phyloP scores from a whole-genome alignment of 106 monocot species.

The Dendrobium chrysotoxum region DNA sequence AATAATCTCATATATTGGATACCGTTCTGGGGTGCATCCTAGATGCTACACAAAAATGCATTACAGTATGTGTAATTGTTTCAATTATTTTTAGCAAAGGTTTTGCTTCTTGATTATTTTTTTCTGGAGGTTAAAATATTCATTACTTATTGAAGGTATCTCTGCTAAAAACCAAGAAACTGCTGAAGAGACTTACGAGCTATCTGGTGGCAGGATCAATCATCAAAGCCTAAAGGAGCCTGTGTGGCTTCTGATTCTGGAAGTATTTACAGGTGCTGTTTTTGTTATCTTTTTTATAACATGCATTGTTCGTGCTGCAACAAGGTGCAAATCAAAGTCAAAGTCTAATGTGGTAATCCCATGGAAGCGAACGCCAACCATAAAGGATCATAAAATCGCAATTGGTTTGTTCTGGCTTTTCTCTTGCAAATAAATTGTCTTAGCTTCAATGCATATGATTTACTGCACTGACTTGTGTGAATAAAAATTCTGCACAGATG shows the following conservation, averaged over 20 bases:
- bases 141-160: conserved; percentile 11
- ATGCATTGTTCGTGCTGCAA: conserved; percentile 17
- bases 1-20: too few species aligned
- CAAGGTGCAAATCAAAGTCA: conserved; percentile 30
- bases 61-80: not conserved
- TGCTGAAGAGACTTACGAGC: conserved; percentile 4
- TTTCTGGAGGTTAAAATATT: not conserved
- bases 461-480: not conserved
- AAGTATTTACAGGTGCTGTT: conserved; percentile 48
- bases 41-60: not conserved
- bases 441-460: not conserved
- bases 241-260: conserved; percentile 73
- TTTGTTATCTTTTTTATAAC: conserved; percentile 33
- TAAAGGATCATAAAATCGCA: conserved; percentile 30
- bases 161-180: conserved; percentile 11
- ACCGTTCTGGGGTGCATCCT: not conserved
- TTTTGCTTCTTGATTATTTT: not conserved
- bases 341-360: conserved; percentile 20
- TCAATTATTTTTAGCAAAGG: not conserved
- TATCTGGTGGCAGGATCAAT: conserved; percentile 8
- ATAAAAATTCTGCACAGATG: conserved; percentile 32
- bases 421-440: not conserved
- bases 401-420: conserved; percentile 39
- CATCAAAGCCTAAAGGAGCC: conserved; percentile 42
- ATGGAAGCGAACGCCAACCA: conserved; percentile 34